Evolutionary conservation across 305 asterid genomes (phyloP), one percentile per base, ranked within the genome.

Genomic region (Fraxinus angustifolia): DNA sequence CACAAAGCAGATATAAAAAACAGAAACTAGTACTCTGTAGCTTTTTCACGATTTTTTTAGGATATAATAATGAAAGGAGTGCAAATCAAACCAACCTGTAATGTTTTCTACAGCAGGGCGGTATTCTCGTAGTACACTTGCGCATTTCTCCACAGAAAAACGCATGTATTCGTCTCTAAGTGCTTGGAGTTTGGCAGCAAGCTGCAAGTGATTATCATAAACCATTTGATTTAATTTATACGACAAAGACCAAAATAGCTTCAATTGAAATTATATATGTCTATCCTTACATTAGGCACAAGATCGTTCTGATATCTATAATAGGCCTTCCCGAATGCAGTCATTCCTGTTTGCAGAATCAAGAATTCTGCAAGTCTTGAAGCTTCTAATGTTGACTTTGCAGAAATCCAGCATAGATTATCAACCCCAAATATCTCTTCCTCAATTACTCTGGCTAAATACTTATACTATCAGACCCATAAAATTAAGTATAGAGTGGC

Each of bases 381-480:
- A 85, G 99, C 97, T 88, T 91, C 96, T 85, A 93, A 80, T 60
- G 95, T 94, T 76, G 99, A 88, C 87, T 94, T 96, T 68, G 98
- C 91, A 77, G 99, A 96, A 80, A 96, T 93, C 99, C 99, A 96
- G 88, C 95, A 93, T 23, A 96, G 84, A 88, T 91, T 94, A 84
- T 93, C 97, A 80, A 91, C 89, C 86, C 99, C 98, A 90, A 94
- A 96, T 87, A 94, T 82, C 89, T 94, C 98, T 84, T 93, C 99
- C 88, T 96, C 99, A 86, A 96, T 93, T 88, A 94, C 97, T 87
- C 99, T 93, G 83, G 99, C 99, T 96, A 87, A 84, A 92, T 71
- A 86, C 76, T 81, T 79, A 76, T 78, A 78, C 38, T 77, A 72
- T 85, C 82, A 87, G 85, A 70, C 50, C 16, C 50, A 42, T 10